Base-by-base conservation (phyloP, 495 filamentous ascomycete species). In the Aspergillus nidulans region DNA sequence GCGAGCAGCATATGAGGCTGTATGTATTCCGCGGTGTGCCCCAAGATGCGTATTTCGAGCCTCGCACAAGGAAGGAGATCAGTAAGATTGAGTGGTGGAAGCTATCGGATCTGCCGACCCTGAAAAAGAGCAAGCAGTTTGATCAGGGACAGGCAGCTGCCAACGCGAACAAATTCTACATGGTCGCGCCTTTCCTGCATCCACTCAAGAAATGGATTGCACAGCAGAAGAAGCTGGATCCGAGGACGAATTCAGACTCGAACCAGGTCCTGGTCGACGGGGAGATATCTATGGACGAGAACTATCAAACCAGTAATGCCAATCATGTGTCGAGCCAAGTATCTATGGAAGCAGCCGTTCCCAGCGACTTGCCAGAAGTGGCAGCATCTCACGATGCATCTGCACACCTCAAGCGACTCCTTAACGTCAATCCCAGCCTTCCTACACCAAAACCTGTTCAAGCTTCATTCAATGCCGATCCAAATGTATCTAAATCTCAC, bases 21-120 rank as follows among this genome's bases (percentile, higher is more conserved):
- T 98, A 91, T 65, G 87, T 97, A 40, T 92, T 97, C 65, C 84
- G 90, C 20, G 85, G 89, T 46, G 82, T 97, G 16, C 87, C 90
- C 13, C 86, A 87, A 71, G 85, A 96, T 63, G 90, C 90, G 3
- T 62, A 84, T 49, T 98, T 98, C 65, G 85, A 90, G 61, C 90
- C 95, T 10, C 85, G 85, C 46, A 97, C 94, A 4, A 79, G 94
- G 46, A 97, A 97, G 68, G 95, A 98, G 70, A 98, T 98, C 68
- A 95, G 92, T 66, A 91, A 88, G 70, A 94, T 98, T 54, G 74
- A 86, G 62, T 98, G 94, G 94, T 95, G 92, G 69, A 87, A 81
- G 53, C 73, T 98, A 13, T 87, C 88, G 0, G 91, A 96, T 28
- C 77, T 98, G 13, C 94, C 94, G 0, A 88, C 90, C 0, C 83